A percentile compares a stretch with the other conserved stretches of the same genome.
Evolutionary conservation across 257 asterid genomes (phyloP).

Genomic region (Voacanga thouarsii): DNA sequence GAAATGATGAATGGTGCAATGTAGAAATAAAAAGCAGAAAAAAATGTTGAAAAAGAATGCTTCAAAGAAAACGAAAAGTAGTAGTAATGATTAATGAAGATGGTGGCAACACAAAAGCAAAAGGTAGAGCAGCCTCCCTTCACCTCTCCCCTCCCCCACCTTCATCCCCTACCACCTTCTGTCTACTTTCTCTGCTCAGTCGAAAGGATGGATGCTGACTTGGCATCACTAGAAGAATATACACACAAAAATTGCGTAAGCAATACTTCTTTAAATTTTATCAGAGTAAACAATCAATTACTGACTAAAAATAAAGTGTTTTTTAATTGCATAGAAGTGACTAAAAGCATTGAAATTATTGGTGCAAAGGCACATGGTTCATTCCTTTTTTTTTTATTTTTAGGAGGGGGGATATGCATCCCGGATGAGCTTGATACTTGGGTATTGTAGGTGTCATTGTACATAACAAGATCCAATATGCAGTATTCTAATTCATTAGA

Average conservation of each 20-base stretch:
- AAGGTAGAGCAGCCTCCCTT: conserved; percentile 44
- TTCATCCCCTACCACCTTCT: conserved; percentile 39
- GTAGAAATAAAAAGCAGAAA: conserved; percentile 37
- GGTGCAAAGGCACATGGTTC: too few species aligned
- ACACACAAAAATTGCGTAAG: conserved; percentile 22
- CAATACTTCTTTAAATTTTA: conserved; percentile 17
- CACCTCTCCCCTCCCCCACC: conserved; percentile 34
- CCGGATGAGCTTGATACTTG: too few species aligned
- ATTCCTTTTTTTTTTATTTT: too few species aligned
- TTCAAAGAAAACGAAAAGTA: conserved; percentile 60
- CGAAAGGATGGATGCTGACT: conserved; percentile 69
- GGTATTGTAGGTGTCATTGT: too few species aligned
- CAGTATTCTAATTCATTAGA: too few species aligned
- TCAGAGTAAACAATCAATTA: too few species aligned
- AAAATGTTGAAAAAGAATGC: conserved; percentile 47
- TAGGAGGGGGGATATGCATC: too few species aligned
- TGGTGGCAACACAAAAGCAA: conserved; percentile 68
- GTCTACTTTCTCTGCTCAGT: conserved; percentile 43
- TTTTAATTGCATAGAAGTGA: too few species aligned
- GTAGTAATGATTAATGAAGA: conserved; percentile 54
- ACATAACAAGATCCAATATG: too few species aligned
- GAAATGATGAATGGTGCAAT: conserved; percentile 39
- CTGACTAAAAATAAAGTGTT: too few species aligned
- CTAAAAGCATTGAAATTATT: too few species aligned
- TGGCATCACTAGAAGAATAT: too few species aligned